Evolutionary conservation across 805 yeast species (phyloP).

Genomic region (Kuraishia ogatae): DNA sequence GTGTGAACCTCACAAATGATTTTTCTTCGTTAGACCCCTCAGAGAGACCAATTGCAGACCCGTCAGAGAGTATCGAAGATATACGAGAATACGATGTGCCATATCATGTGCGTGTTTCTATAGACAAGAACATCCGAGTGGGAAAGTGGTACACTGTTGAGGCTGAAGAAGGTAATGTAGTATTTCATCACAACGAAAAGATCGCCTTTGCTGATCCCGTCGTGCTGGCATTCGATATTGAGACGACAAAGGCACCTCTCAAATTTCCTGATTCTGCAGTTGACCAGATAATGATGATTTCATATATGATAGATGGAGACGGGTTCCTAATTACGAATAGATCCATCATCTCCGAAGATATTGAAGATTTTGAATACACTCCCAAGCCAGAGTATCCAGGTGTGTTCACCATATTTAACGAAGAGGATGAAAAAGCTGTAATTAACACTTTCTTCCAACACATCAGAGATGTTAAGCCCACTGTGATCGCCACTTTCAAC

Average conservation of each 20-base stretch:
- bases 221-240: constrained; percentile 93
- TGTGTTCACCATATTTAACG: constrained; percentile 81
- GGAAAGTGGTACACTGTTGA: constrained; percentile 93
- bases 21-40: neutral
- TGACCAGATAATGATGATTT: constrained; percentile 97
- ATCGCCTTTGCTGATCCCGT: constrained; percentile 97
- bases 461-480: constrained; percentile 78
- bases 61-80: constrained; percentile 64
- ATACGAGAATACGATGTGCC: constrained; percentile 95
- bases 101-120: constrained; percentile 92
- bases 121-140: constrained; percentile 77
- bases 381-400: constrained; percentile 97
- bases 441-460: constrained; percentile 81
- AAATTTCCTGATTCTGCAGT: constrained; percentile 89
- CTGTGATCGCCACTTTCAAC: constrained; percentile 95
- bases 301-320: constrained; percentile 98
- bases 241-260: constrained; percentile 92
- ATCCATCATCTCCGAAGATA: constrained; percentile 89
- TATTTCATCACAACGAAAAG: constrained; percentile 52
- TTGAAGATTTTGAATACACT: constrained; percentile 94
- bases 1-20: constrained; percentile 28
- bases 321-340: constrained; percentile 92
- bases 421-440: constrained; percentile 70
- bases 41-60: constrained; percentile 30
- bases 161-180: constrained; percentile 47